These are phyloP conservation scores for Naganishia kalamii DNA, from an alignment of 768 basidiomycete genomes.

Conservation along the genomic window DNA sequence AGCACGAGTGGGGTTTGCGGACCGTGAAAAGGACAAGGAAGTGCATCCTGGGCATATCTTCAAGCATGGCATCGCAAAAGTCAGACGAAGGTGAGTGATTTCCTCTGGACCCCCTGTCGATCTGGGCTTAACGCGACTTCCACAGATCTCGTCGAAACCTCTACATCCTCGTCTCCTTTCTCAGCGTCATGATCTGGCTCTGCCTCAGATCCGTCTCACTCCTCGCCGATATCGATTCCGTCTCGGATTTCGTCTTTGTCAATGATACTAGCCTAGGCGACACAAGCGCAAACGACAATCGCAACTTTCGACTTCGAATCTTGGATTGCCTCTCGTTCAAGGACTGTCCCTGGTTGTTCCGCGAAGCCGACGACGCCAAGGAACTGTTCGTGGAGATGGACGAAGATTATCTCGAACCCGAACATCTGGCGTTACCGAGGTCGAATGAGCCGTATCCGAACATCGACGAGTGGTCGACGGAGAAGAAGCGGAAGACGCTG, in stretches of 20 bases:
- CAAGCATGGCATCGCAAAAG: neutral
- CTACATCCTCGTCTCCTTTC: neutral
- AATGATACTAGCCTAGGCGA: neutral
- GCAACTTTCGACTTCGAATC: neutral
- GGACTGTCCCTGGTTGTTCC: neutral
- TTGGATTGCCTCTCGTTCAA: neutral
- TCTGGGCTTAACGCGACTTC: neutral
- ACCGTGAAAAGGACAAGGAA: neutral
- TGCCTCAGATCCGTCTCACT: neutral
- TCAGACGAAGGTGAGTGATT: neutral
- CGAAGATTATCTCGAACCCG: neutral
- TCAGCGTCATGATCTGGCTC: too few relatives aligned
- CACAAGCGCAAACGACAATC: neutral
- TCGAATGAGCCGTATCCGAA: neutral
- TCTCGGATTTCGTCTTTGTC: neutral
- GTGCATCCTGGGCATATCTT: neutral
- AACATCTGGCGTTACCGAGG: neutral
- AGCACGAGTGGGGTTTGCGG: neutral
- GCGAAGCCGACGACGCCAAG: neutral
- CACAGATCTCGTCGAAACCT: neutral
- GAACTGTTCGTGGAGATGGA: neutral
- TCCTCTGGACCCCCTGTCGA: neutral
- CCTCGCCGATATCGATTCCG: neutral
- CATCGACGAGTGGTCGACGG: neutral
- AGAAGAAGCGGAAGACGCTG: neutral